Evolutionary conservation across 164 flowering plant genomes (phyloP).

Genomic region (Aristolochia californica): DNA sequence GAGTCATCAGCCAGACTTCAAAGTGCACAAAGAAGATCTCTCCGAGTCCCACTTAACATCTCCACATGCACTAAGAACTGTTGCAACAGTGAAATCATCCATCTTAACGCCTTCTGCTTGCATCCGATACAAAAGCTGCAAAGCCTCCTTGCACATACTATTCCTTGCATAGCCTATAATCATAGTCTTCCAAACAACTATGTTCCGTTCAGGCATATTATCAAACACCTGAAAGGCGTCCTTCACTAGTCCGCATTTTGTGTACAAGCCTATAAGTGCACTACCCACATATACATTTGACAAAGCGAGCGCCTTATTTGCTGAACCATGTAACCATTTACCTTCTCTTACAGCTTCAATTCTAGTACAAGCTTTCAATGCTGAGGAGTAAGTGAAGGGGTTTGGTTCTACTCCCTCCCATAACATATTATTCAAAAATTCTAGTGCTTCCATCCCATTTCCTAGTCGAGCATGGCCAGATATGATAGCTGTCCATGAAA

Average conservation of each 20-base stretch:
- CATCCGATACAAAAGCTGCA: constrained; percentile 76
- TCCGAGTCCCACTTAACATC: constrained; percentile 34
- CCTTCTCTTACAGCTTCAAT: constrained; percentile 48
- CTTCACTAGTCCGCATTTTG: constrained; percentile 64
- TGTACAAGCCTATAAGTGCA: constrained; percentile 74
- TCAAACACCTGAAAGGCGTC: constrained; percentile 69
- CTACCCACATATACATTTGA: constrained; percentile 72
- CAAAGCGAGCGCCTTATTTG: constrained; percentile 41
- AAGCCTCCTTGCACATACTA: constrained; percentile 60
- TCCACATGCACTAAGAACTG: constrained; percentile 68
- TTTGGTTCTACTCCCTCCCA: constrained; percentile 76
- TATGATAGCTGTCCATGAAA: constrained; percentile 83
- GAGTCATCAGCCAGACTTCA: not conserved
- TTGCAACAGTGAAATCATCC: constrained; percentile 46
- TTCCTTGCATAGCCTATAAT: constrained; percentile 66
- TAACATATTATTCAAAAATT: constrained; percentile 53
- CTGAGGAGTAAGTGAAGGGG: constrained; percentile 73
- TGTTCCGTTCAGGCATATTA: constrained; percentile 59
- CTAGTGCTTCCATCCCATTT: constrained; percentile 58
- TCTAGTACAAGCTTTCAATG: constrained; percentile 74
- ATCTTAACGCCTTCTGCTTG: constrained; percentile 60
- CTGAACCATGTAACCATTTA: constrained; percentile 51
- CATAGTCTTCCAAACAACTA: constrained; percentile 83
- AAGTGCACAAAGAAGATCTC: constrained; percentile 10
- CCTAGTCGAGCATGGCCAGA: constrained; percentile 60